Percentiles rank a stretch among this genome's conserved stretches.
These are phyloP conservation scores for Nitzschia sp. DNA, from an alignment of 108 stramenopile species.

Conservation along the genomic window DNA sequence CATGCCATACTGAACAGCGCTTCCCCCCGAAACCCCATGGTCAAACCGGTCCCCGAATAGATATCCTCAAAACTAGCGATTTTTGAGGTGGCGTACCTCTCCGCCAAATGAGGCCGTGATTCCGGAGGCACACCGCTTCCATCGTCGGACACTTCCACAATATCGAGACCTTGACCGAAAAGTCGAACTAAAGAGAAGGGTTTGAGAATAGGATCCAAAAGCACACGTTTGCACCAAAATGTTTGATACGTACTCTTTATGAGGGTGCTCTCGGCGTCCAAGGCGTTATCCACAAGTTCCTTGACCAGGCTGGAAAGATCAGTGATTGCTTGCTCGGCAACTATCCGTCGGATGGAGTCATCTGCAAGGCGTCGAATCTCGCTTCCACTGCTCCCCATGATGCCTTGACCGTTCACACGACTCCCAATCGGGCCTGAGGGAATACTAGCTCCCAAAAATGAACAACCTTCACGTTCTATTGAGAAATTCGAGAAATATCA, in stretches of 20 bases:
- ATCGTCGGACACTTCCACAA: constrained; percentile 89
- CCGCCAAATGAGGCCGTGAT: constrained; percentile 64
- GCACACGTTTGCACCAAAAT: constrained; percentile 16
- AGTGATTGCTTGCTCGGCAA: constrained; percentile 87
- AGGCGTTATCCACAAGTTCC: constrained; percentile 90
- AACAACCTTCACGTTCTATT: too few species aligned
- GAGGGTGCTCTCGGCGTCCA: constrained; percentile 78
- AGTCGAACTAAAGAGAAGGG: constrained; percentile 55
- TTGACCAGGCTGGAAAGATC: constrained; percentile 86
- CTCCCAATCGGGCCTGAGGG: too few species aligned
- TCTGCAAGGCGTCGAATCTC: constrained; percentile 30
- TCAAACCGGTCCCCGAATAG: constrained; percentile 44
- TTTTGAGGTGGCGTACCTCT: constrained; percentile 88
- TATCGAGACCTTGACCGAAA: constrained; percentile 73
- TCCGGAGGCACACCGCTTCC: constrained; percentile 72
- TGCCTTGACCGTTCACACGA: background rate
- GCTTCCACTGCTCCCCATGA: background rate
- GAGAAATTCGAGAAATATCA: too few species aligned
- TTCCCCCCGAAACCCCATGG: constrained; percentile 85
- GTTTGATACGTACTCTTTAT: constrained; percentile 61
- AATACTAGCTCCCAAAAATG: too few species aligned
- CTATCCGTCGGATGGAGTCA: constrained; percentile 62
- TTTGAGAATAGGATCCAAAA: background rate
- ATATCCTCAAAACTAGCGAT: constrained; percentile 75
- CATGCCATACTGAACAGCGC: constrained; percentile 85